Evolutionary conservation across 306 rosid genomes (phyloP).

Genomic region (Casuarina equisetifolia): DNA sequence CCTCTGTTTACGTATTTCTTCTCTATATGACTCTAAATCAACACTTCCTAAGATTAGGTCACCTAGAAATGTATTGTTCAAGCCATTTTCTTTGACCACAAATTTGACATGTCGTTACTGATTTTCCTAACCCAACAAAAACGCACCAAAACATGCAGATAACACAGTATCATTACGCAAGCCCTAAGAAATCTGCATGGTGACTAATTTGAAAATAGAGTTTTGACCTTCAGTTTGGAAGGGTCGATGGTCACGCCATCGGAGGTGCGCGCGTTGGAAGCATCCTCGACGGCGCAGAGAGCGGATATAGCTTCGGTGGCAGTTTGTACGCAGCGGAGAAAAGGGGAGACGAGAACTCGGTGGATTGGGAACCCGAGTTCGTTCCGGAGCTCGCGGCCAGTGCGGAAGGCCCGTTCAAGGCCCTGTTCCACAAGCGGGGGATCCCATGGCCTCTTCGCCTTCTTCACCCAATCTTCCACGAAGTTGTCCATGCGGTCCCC

Average conservation of each 20-base stretch:
- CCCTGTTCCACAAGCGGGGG: conserved; percentile 66
- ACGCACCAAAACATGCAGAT: no score
- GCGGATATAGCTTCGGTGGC: conserved; percentile 63
- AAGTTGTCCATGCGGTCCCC: conserved; percentile 85
- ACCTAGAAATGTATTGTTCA: no score
- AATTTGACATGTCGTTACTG: no score
- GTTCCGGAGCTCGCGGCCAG: conserved; percentile 55
- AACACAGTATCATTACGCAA: no score
- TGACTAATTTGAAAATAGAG: not conserved
- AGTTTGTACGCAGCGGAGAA: conserved; percentile 86
- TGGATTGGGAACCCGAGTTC: conserved; percentile 49
- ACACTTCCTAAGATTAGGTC: no score
- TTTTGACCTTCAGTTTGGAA: conserved; percentile 58
- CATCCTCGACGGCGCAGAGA: conserved; percentile 44
- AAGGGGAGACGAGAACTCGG: conserved; percentile 84
- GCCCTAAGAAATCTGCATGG: no score
- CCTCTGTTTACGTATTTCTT: no score
- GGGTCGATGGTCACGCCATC: conserved; percentile 48
- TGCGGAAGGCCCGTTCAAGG: conserved; percentile 51
- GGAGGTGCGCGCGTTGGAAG: conserved; percentile 15
- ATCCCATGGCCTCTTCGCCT: conserved; percentile 72
- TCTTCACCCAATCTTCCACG: conserved; percentile 53
- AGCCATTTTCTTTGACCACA: no score
- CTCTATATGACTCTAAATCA: no score
- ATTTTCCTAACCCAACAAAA: no score